These are phyloP conservation scores for Aspergillus clavatus DNA, from an alignment of 2,329 filamentous ascomycete genomes.

Conservation along the genomic window DNA sequence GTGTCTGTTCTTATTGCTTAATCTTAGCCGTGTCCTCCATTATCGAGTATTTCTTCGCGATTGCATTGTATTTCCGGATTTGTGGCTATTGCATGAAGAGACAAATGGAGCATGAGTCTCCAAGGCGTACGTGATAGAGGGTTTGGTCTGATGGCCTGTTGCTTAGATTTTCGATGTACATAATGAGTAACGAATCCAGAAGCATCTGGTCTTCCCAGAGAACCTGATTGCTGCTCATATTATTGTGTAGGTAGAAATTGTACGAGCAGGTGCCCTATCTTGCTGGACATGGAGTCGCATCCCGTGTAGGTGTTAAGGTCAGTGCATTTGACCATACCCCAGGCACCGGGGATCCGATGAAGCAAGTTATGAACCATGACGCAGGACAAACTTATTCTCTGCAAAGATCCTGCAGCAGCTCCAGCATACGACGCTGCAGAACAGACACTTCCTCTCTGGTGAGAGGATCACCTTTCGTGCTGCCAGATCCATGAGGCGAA, in stretches of 20 bases:
- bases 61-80: conserved; percentile 7
- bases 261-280: neutral
- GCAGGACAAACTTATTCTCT: conserved; percentile 24
- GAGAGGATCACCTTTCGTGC: conserved; percentile 21
- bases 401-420: conserved; percentile 49
- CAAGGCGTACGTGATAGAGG: conserved; percentile 17
- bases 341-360: no score
- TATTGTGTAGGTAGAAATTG: neutral
- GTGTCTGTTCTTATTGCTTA: no score
- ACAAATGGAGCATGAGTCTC: conserved; percentile 9
- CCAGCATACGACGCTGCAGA: conserved; percentile 47
- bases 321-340: no score
- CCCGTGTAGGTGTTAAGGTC: no score
- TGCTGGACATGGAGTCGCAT: no score
- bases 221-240: neutral
- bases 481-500: neutral
- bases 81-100: conserved; percentile 11
- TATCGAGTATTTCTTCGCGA: neutral
- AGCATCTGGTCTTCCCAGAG: neutral
- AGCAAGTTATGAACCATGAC: no score
- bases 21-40: no score
- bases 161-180: conserved; percentile 20
- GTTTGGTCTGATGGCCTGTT: conserved; percentile 5
- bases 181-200: conserved; percentile 14
- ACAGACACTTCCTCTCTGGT: conserved; percentile 39